Base-by-base conservation (phyloP, 169 alveolate species). In the Eimeria acervulina region DNA sequence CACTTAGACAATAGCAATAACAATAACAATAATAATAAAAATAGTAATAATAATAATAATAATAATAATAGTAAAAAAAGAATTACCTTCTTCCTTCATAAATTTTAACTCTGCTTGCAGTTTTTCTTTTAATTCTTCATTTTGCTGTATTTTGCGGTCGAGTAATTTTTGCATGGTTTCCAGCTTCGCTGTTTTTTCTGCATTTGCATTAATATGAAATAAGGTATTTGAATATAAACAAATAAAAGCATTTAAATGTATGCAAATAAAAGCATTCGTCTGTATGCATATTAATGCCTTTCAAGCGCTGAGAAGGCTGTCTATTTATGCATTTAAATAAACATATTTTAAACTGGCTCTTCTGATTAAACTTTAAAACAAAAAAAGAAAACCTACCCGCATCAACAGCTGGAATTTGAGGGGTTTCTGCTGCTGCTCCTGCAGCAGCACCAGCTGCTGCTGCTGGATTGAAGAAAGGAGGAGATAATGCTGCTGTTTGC, bases 1-100 rank as follows among this genome's bases (percentile, higher is more conserved):
- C n/a, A n/a, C n/a, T n/a, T n/a, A n/a, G n/a, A n/a, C n/a, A n/a
- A n/a, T n/a, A n/a, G n/a, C n/a, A n/a, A n/a, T n/a, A n/a, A n/a
- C n/a, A n/a, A n/a, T n/a, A n/a, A n/a, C n/a, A n/a, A n/a, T n/a
- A n/a, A n/a, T n/a, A 47, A 47, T 47, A 47, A 47, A 47, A 7
- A 47, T 7, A 47, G 5, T 7, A 47, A 47, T 47, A 47, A n/a
- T n/a, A n/a, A n/a, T n/a, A n/a, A n/a, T n/a, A n/a, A n/a, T n/a
- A 47, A 47, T 47, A 47, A 47, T 7, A 7, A 47, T 7, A 47
- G 5, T 7, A 47, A 47, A 47, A 55, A 31, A 4, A 52, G 78
- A 3, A 74, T 76, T 19, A 91, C 95, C 95, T 76, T 91, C 51
- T 47, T 91, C 95, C 33, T 91, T 91, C 95, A 91, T 91, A 78